These are phyloP conservation scores for Tolypocladium capitatum DNA, from an alignment of 2,329 filamentous ascomycete species.

Conservation along the genomic window DNA sequence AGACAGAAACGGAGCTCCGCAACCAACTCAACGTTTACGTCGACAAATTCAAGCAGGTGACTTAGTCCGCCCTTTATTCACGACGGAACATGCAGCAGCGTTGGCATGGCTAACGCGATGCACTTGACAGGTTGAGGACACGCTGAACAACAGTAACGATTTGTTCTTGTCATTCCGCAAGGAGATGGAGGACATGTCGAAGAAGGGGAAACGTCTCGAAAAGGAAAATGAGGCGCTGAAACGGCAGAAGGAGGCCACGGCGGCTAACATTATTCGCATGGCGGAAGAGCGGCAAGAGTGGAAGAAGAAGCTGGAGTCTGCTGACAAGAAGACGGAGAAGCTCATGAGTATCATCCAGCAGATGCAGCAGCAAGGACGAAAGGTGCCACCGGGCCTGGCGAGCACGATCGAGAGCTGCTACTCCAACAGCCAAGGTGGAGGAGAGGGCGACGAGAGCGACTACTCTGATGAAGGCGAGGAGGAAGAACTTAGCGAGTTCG, in stretches of 20 bases:
- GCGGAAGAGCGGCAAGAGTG: constrained; percentile 83
- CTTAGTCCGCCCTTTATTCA: constrained; percentile 11
- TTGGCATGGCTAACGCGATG: neutral
- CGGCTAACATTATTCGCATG: constrained; percentile 93
- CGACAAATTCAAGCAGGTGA: constrained; percentile 98
- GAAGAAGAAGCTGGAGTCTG: constrained; percentile 47
- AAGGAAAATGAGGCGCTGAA: constrained; percentile 90
- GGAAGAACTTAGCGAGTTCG: constrained; percentile 51
- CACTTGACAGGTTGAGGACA: constrained; percentile 74
- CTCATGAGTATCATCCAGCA: constrained; percentile 89
- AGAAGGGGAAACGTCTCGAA: constrained; percentile 93
- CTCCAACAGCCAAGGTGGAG: constrained; percentile 35
- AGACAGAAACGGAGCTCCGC: constrained; percentile 85
- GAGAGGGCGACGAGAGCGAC: constrained; percentile 47
- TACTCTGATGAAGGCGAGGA: constrained; percentile 51
- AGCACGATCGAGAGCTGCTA: constrained; percentile 47
- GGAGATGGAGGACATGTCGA: constrained; percentile 99
- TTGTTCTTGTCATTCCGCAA: constrained; percentile 93
- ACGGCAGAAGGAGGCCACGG: constrained; percentile 85
- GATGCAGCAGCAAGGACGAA: constrained; percentile 89
- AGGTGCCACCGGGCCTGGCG: constrained; percentile 51
- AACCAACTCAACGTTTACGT: constrained; percentile 97
- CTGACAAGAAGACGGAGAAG: constrained; percentile 69
- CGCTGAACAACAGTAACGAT: constrained; percentile 95
- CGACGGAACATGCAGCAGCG: too few species aligned